Percentiles rank a stretch among this genome's conserved stretches.
Evolutionary conservation across 1,284 basidiomycete genomes (phyloP).

Genomic region (Ustilago loliicola): DNA sequence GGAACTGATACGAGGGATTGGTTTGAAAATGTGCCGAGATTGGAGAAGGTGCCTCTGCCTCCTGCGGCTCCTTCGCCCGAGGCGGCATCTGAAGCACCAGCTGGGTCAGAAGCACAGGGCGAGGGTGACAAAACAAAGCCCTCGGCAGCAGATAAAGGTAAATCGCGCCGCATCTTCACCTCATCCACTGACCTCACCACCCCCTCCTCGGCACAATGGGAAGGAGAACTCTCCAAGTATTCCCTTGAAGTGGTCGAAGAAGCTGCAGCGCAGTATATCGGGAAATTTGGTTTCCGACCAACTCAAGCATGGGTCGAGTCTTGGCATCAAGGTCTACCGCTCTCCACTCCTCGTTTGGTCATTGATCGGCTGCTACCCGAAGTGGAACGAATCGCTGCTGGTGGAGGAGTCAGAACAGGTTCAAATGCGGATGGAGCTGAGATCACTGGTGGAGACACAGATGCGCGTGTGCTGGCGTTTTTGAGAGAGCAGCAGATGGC

Average conservation of each 20-base stretch:
- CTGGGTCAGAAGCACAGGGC: background rate
- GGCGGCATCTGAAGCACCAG: slow-evolving; percentile 18
- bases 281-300: slow-evolving; percentile 60
- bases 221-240: slow-evolving; percentile 38
- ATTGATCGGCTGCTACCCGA: slow-evolving; percentile 54
- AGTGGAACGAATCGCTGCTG: slow-evolving; percentile 57
- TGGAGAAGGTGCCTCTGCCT: slow-evolving; percentile 32
- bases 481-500: slow-evolving; percentile 54
- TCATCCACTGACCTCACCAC: slow-evolving; percentile 17
- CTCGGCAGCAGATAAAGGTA: slow-evolving; percentile 33
- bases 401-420: slow-evolving; percentile 18
- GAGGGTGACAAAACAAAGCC: slow-evolving; percentile 2
- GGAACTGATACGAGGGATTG: slow-evolving; percentile 37
- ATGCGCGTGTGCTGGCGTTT: slow-evolving; percentile 60
- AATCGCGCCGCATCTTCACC: slow-evolving; percentile 49
- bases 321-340: slow-evolving; percentile 54
- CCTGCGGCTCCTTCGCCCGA: slow-evolving; percentile 5
- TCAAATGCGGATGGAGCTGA: slow-evolving; percentile 19
- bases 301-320: slow-evolving; percentile 62
- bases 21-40: slow-evolving; percentile 30
- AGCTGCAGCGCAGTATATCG: slow-evolving; percentile 51
- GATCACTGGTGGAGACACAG: slow-evolving; percentile 47
- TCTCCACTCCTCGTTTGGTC: slow-evolving; percentile 44
- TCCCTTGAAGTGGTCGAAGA: slow-evolving; percentile 33
- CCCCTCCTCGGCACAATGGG: background rate